Conservation (phyloP, 2,329 filamentous ascomycete species). For the Aureobasidium sp. region DNA sequence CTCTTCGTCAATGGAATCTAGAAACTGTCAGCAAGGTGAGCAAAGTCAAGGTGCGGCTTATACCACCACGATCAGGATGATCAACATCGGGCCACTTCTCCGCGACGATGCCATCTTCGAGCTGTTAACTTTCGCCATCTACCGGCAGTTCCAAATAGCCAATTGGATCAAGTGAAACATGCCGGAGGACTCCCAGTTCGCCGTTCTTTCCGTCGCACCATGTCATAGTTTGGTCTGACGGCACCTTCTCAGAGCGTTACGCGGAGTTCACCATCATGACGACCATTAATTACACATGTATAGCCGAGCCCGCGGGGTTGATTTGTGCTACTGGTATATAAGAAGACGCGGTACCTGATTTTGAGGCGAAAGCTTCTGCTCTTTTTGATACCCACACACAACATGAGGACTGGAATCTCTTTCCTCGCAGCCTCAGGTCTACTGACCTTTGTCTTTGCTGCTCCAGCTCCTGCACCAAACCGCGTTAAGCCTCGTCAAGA, state of each 20-base stretch:
- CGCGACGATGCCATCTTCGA: not conserved
- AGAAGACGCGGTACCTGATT: not conserved
- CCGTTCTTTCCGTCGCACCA: not conserved
- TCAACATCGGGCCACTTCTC: not conserved
- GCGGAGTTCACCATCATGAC: not conserved
- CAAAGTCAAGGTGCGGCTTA: not conserved
- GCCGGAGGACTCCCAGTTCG: not conserved
- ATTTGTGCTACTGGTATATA: conserved; percentile 1
- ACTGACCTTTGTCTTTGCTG: conserved; percentile 2
- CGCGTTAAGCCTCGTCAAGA: conserved; percentile 1
- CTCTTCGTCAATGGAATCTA: no score
- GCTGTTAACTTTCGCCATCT: not conserved
- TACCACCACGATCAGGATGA: not conserved
- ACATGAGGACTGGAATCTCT: not conserved
- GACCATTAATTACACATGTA: not conserved
- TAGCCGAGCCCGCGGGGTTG: not conserved
- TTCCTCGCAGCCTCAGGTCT: not conserved
- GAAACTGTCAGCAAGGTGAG: not conserved
- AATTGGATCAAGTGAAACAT: not conserved
- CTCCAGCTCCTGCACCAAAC: not conserved
- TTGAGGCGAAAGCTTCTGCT: not conserved
- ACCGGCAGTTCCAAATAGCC: not conserved
- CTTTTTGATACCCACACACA: not conserved
- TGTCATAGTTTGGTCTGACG: not conserved
- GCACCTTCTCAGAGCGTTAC: not conserved